Evolutionary conservation across 441 rosid species (phyloP).

Genomic region (Pelargonium cotyledonis): DNA sequence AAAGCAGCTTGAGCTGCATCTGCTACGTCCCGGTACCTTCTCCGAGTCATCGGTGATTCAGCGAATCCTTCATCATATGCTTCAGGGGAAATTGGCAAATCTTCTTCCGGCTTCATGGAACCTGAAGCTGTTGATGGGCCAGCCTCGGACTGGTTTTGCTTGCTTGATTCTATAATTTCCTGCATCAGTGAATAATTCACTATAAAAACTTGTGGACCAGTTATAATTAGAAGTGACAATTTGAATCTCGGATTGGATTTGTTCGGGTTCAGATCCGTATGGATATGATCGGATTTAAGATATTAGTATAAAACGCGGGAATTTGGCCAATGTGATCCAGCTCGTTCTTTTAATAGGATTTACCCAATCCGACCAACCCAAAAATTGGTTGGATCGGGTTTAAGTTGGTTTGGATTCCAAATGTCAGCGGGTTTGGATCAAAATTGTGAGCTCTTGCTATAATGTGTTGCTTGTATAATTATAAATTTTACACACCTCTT

Average conservation of each 20-base stretch:
- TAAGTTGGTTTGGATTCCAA: no score
- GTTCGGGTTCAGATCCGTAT: no score
- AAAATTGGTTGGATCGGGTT: no score
- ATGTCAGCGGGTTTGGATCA: not conserved
- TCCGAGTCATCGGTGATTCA: constrained; percentile 46
- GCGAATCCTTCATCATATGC: constrained; percentile 27
- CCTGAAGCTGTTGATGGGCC: constrained; percentile 14
- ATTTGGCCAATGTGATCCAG: no score
- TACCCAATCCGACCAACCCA: no score
- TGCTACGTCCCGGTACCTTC: constrained; percentile 76
- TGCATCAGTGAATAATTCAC: constrained; percentile 25
- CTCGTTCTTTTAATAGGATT: no score
- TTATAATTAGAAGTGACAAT: not conserved
- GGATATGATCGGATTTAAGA: no score
- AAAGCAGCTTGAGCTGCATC: constrained; percentile 98
- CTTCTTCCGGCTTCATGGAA: constrained; percentile 15
- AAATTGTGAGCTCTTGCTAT: not conserved
- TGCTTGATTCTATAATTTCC: constrained; percentile 30
- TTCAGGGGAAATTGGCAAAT: constrained; percentile 12
- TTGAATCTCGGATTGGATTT: no score
- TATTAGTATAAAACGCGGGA: no score
- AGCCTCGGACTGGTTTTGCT: constrained; percentile 20
- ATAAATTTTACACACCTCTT: constrained; percentile 32
- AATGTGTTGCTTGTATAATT: not conserved
- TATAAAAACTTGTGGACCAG: no score